phyloP scores from a whole-genome alignment of 768 basidiomycete genomes.

The Rhodocollybia butyracea region DNA sequence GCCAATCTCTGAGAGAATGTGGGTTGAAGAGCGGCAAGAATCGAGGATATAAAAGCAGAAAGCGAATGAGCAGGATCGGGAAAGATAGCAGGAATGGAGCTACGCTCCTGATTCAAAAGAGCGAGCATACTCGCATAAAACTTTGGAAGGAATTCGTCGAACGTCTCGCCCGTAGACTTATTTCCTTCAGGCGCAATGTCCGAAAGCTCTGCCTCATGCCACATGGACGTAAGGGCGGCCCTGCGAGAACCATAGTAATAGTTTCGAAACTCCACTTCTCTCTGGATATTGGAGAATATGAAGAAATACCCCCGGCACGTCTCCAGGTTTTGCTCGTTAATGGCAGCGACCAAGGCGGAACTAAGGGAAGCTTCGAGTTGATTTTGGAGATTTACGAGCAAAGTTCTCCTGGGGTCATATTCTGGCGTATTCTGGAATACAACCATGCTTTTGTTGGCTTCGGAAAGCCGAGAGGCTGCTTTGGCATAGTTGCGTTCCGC shows the following conservation, averaged over 20 bases:
- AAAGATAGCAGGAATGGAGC: slow-evolving; percentile 80
- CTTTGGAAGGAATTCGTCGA: slow-evolving; percentile 65
- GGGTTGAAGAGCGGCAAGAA: slow-evolving; percentile 76
- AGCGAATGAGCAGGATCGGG: slow-evolving; percentile 78
- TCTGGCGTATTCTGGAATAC: slow-evolving; percentile 92
- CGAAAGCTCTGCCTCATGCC: slow-evolving; percentile 58
- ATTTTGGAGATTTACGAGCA: slow-evolving; percentile 93
- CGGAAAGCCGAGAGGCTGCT: slow-evolving; percentile 88
- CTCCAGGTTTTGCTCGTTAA: slow-evolving; percentile 72
- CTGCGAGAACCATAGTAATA: slow-evolving; percentile 91
- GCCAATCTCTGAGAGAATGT: slow-evolving; percentile 78
- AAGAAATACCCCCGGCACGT: slow-evolving; percentile 76
- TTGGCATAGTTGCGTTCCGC: slow-evolving; percentile 76
- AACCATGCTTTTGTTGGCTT: slow-evolving; percentile 85
- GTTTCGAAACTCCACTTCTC: slow-evolving; percentile 88
- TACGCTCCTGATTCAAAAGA: slow-evolving; percentile 67
- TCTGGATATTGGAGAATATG: slow-evolving; percentile 88
- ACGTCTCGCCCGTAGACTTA: slow-evolving; percentile 30
- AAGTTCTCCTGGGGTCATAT: slow-evolving; percentile 78
- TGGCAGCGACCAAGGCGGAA: slow-evolving; percentile 85
- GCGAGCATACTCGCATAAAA: slow-evolving; percentile 73
- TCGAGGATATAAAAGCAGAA: slow-evolving; percentile 79
- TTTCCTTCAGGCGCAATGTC: slow-evolving; percentile 43
- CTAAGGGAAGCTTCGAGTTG: slow-evolving; percentile 91
- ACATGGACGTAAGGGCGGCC: slow-evolving; percentile 57